Evolutionary conservation across 1,139 yeast genomes (phyloP).

Genomic region (Petasospora fabianii): DNA sequence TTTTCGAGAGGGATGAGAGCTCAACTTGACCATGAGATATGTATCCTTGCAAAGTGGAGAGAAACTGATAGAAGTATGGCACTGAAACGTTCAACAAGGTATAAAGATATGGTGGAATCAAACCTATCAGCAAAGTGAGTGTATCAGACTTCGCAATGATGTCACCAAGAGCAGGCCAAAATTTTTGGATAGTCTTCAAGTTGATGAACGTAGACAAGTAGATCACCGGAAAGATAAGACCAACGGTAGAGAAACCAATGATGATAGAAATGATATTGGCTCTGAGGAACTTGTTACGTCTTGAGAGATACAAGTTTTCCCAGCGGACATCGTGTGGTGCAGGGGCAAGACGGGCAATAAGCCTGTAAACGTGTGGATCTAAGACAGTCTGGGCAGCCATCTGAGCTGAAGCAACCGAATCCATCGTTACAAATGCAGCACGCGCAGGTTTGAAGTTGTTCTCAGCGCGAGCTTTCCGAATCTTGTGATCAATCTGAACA

Average conservation of each 20-base stretch:
- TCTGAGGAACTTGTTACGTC: constrained; percentile 52
- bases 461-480: constrained; percentile 43
- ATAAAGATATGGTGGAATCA: constrained; percentile 72
- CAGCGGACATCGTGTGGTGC: constrained; percentile 86
- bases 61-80: constrained; percentile 72
- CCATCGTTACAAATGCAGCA: constrained; percentile 79
- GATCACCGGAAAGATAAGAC: constrained; percentile 70
- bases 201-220: constrained; percentile 71
- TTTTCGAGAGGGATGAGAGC: constrained; percentile 71
- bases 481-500: constrained; percentile 54
- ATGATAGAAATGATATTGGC: constrained; percentile 60
- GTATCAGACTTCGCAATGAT: constrained; percentile 53
- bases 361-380: constrained; percentile 71
- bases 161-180: constrained; percentile 72
- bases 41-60: constrained; percentile 69
- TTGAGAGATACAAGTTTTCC: constrained; percentile 65
- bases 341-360: constrained; percentile 76
- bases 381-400: constrained; percentile 86
- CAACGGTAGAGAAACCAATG: constrained; percentile 60
- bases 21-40: constrained; percentile 81
- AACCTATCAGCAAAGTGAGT: constrained; percentile 69
- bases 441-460: constrained; percentile 38
- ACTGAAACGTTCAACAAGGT: constrained; percentile 67
- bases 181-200: constrained; percentile 59
- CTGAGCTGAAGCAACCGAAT: constrained; percentile 81